Base-by-base conservation (phyloP, 2,329 filamentous ascomycete genomes). In the Penicillium sp. region DNA sequence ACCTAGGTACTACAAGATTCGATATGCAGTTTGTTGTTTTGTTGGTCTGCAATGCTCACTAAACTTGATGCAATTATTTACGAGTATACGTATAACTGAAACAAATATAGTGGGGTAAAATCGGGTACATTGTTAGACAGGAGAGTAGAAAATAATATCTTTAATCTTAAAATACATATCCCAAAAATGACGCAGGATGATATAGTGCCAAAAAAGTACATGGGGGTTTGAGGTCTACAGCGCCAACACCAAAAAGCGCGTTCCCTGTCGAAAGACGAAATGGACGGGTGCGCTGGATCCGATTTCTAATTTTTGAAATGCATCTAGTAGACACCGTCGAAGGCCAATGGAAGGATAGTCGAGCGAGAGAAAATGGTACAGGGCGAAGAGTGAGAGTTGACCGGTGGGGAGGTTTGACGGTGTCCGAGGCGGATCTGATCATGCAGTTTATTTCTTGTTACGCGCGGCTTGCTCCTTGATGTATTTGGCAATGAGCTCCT, bases 401-500 rank as follows among this genome's bases (percentile, higher is more conserved):
- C 54, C 52, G 49, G 51, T 40, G 24, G 48, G 45, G 29, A 24
- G 55, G 56, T 45, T 49, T 23, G 39, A 37, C 34, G 42, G 29
- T 44, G 21, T 51, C 40, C 33, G 52, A 43, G n/a, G 24, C 37
- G 24, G 48, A 37, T 31, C 10, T 50, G 31, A 21, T 45, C 11
- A 45, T 45, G 29, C 44, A 23, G 49, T 54, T 73, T 73, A 82
- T 76, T 84, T 86, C 77, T 85, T 85, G 69, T 84, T 81, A 72
- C 81, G 83, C 59, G 85, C 87, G 40, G 82, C 83, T 73, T 86
- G 81, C 59, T 82, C 81, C 78, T 89, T 89, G 68, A 87, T 79
- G 67, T 88, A 82, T 74, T 88, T 87, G 21, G 83, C 81, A 37
- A 90, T 78, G 46, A 90, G 75, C 71, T 90, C 87, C 75, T 84